Evolutionary conservation across 306 rosid species (phyloP), one percentile per base, ranked within the genome.

Genomic region (Rosa multiflora): DNA sequence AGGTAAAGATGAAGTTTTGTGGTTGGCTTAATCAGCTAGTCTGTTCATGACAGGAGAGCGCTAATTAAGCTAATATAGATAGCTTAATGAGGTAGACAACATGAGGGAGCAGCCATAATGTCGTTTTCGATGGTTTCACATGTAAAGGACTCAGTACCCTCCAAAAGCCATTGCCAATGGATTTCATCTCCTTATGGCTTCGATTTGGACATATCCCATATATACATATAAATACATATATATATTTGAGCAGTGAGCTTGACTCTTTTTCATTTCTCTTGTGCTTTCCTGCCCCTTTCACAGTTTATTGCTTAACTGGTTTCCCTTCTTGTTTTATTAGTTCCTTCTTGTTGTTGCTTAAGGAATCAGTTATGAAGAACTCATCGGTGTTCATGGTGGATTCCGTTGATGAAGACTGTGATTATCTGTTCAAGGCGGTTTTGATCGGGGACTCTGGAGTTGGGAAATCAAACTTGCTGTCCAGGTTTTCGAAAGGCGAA

Each of bases 371-470:
- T 9, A 52, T 52, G 61, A 29, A 61, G 20, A 14, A 17, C 49
- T 46, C 12, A 29, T 26, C 73, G 3, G 5, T 23, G 14, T 13
- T 56, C 47, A 90, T 91, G 93, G 97, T 75, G 13, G 91, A 92
- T 76, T 83, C 93, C 48, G 86, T 89, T 69, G 98, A 94, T 72
- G 97, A 90, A 43, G 90, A 94, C 82, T 92, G 98, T 84, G 98
- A 94, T 85, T 94, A 92, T 77, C 84, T 92, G 10, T 94, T 94
- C 61, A 94, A 94, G 70, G 87, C 92, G 23, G 97, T 94, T 74
- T 78, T 94, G 49, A 85, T 89, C 26, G 98, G 98, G 8, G 98
- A 94, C 44, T 94, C 97, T 1, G 98, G 94, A 21, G 97, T 94
- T 35, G 98, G 98, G 39, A 94, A 94, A 88, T 88, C 98, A 26